Conservation (phyloP, 148 eudicot species). For the Arctostaphylos glauca region DNA sequence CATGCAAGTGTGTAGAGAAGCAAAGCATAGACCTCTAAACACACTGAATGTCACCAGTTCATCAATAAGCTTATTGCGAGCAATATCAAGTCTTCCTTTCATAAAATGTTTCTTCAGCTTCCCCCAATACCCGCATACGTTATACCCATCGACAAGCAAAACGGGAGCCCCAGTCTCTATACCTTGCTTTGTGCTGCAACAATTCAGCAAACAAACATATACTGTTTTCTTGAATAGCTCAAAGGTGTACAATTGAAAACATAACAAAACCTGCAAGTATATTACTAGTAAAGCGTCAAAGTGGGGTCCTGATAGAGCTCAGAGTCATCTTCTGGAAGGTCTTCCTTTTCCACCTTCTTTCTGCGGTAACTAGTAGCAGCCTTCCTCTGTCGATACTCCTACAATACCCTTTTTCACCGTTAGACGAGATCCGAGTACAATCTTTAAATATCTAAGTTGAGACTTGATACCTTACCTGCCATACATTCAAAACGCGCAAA, state of each 20-base stretch:
- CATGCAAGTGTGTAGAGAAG: constrained; percentile 13
- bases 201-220: constrained; percentile 16
- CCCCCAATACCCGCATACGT: constrained; percentile 94
- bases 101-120: constrained; percentile 91
- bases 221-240: constrained; percentile 19
- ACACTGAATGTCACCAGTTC: constrained; percentile 80
- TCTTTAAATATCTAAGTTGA: not conserved
- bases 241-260: not conserved
- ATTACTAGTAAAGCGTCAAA: constrained; percentile 73
- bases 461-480: constrained; percentile 58
- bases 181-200: constrained; percentile 74
- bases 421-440: constrained; percentile 5
- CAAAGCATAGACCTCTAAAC: constrained; percentile 73
- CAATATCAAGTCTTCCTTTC: constrained; percentile 78
- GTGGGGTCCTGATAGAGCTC: constrained; percentile 77
- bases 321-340: constrained; percentile 66
- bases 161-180: constrained; percentile 78
- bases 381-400: constrained; percentile 73
- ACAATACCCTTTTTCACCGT: constrained; percentile 8
- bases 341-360: constrained; percentile 87
- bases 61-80: constrained; percentile 89
- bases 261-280: constrained; percentile 23
- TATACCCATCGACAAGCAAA: constrained; percentile 97
- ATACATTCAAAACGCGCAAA: constrained; percentile 74
- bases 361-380: constrained; percentile 86